Evolutionary conservation across 805 yeast species (phyloP).

Genomic region (Clavispora vitiphila): DNA sequence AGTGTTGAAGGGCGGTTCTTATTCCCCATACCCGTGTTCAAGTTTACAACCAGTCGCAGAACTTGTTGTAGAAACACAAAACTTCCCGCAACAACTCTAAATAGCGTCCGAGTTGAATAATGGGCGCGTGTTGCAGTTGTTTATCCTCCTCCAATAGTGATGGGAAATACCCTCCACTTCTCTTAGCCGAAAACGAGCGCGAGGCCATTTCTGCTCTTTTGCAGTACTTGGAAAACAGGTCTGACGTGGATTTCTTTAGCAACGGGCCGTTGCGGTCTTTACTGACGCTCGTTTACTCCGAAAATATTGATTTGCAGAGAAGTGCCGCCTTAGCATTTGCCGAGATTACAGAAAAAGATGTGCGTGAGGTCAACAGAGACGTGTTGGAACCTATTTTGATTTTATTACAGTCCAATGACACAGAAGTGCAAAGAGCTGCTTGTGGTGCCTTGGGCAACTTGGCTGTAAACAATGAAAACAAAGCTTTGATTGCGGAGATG

Average conservation of each 20-base stretch:
- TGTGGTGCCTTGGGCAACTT: constrained; percentile 98
- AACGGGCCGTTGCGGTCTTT: constrained; percentile 85
- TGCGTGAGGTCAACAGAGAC: constrained; percentile 82
- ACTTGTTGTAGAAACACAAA: background rate
- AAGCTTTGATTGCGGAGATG: constrained; percentile 91
- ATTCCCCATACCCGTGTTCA: background rate
- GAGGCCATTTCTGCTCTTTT: constrained; percentile 90
- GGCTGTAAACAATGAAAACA: constrained; percentile 95
- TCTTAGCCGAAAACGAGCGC: constrained; percentile 88
- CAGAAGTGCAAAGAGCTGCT: constrained; percentile 97
- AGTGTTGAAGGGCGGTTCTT: background rate
- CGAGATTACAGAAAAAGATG: constrained; percentile 95
- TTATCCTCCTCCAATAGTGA: constrained; percentile 42
- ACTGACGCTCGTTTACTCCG: constrained; percentile 89
- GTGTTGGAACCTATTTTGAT: constrained; percentile 92
- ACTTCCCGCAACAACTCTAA: background rate
- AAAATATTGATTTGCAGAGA: constrained; percentile 89
- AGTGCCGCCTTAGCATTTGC: constrained; percentile 98
- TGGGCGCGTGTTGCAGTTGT: constrained; percentile 44
- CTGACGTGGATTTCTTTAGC: constrained; percentile 84
- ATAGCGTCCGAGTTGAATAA: constrained; percentile 5
- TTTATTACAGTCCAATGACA: constrained; percentile 77
- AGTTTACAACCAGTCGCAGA: background rate
- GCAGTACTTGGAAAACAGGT: constrained; percentile 80
- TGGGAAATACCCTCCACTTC: constrained; percentile 66